Evolutionary conservation across 2,329 filamentous ascomycete species (phyloP).

Genomic region (Cladobotryum mycophilum): DNA sequence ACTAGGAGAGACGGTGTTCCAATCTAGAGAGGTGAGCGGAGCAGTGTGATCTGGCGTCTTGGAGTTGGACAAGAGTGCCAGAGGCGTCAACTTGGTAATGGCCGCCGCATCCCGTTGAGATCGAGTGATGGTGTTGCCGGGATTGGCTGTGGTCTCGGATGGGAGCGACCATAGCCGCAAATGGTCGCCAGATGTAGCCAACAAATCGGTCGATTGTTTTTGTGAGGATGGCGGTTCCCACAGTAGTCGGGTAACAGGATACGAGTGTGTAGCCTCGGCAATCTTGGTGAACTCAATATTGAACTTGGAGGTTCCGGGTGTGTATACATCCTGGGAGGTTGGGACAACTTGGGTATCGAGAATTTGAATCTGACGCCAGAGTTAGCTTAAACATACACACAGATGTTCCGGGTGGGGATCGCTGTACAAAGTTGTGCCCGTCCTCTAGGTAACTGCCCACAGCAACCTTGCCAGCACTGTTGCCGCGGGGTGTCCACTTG

Average conservation of each 20-base stretch:
- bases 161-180: constrained; percentile 90
- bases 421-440: constrained; percentile 87
- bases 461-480: constrained; percentile 84
- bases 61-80: constrained; percentile 91
- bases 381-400: neutral
- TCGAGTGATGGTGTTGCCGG: constrained; percentile 62
- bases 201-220: constrained; percentile 89
- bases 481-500: constrained; percentile 83
- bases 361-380: constrained; percentile 74
- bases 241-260: constrained; percentile 87
- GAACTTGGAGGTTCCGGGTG: constrained; percentile 64
- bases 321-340: constrained; percentile 62
- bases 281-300: constrained; percentile 87
- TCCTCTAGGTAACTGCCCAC: constrained; percentile 96
- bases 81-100: constrained; percentile 76
- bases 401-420: constrained; percentile 12
- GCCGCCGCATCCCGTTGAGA: constrained; percentile 50
- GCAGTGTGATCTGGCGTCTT: constrained; percentile 98
- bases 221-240: constrained; percentile 95
- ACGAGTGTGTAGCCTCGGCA: constrained; percentile 95
- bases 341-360: constrained; percentile 76
- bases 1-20: constrained; percentile 95
- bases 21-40: constrained; percentile 91
- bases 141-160: constrained; percentile 49
- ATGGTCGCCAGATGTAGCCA: constrained; percentile 93